Base-by-base conservation (phyloP, 805 yeast species). In the Candida caryicola region DNA sequence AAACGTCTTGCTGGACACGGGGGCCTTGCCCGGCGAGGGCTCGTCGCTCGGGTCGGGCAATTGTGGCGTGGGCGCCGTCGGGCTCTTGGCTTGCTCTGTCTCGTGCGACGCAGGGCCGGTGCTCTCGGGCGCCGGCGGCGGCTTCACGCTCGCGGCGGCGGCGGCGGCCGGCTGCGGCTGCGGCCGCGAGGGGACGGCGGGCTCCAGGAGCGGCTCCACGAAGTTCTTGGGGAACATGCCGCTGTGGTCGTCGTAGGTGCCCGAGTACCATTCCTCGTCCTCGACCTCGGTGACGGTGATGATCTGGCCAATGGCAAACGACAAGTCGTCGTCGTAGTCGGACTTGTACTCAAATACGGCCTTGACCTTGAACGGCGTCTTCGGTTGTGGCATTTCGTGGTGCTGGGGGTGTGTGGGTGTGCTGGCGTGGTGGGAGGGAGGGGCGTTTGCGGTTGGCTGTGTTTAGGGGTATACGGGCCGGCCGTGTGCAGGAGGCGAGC, bases 191-290 rank as follows among this genome's bases (percentile, higher is more conserved):
- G 46, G 23, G 7, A 18, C 28, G 15, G 45, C 36, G 2, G 34
- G 39, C 13, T 16, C 40, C 14, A 31, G 33, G n/a, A 46, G 16
- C 16, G 45, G 39, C 34, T 77, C 77, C 4, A 91, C 98, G 65
- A 87, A 91, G 54, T 79, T 80, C 56, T 76, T 78, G 3, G 99
- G 99, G 52, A 93, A 93, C 66, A 90, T 81, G 5, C 99, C 99
- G 15, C 75, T 61, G 31, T 64, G 61, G 4, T 86, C 86, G 23
- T 66, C 64, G 50, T 75, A 84, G 4, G 71, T 64, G 3, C 99
- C 99, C 28, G 75, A 68, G 55, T 77, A 84, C 98, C 98, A 93
- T 46, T 90, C 96, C 5, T 81, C 95, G 59, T 91, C 97, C 49
- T 88, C 96, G 37, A 86, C 71, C 27, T 77, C 79, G 4, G 82